Evolutionary conservation across 495 filamentous ascomycete species (phyloP).

Genomic region (Aspergillus taichungensis): DNA sequence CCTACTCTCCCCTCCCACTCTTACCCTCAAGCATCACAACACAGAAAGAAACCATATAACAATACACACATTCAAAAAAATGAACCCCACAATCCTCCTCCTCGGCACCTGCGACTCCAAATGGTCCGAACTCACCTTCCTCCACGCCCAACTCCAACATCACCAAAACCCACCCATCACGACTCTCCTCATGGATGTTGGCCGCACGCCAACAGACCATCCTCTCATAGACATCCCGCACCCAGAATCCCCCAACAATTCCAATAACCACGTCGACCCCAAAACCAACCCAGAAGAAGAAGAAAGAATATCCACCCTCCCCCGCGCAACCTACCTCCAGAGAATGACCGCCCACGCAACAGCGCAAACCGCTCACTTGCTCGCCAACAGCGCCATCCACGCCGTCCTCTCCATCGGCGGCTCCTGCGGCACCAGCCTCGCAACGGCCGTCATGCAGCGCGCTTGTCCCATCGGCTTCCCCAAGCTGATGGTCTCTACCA

Average conservation of each 20-base stretch:
- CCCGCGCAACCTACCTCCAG: conserved; percentile 41
- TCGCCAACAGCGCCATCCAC: conserved; percentile 31
- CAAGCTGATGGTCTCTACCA: conserved; percentile 61
- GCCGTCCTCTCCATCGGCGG: conserved; percentile 50
- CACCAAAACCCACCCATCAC: conserved; percentile 4
- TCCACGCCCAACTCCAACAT: conserved; percentile 44
- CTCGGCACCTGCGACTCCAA: conserved; percentile 66
- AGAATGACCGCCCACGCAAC: conserved; percentile 37
- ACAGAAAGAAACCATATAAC: background rate
- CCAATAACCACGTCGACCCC: conserved; percentile 12
- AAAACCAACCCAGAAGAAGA: background rate
- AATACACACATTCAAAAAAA: background rate
- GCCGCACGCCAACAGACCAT: conserved; percentile 21
- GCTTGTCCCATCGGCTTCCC: conserved; percentile 54
- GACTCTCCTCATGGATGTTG: conserved; percentile 50
- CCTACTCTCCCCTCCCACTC: background rate
- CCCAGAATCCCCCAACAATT: conserved; percentile 35
- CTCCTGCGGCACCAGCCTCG: conserved; percentile 48
- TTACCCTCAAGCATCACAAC: no score
- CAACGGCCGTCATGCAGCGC: conserved; percentile 47
- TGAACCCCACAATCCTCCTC: conserved; percentile 42
- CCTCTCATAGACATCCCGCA: conserved; percentile 15
- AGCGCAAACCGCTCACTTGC: conserved; percentile 23
- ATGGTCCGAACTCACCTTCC: conserved; percentile 38
- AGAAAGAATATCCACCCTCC: conserved; percentile 15